Base-by-base conservation (phyloP, 139 green algal species). In the Chlamydomonas sphaeroides region DNA sequence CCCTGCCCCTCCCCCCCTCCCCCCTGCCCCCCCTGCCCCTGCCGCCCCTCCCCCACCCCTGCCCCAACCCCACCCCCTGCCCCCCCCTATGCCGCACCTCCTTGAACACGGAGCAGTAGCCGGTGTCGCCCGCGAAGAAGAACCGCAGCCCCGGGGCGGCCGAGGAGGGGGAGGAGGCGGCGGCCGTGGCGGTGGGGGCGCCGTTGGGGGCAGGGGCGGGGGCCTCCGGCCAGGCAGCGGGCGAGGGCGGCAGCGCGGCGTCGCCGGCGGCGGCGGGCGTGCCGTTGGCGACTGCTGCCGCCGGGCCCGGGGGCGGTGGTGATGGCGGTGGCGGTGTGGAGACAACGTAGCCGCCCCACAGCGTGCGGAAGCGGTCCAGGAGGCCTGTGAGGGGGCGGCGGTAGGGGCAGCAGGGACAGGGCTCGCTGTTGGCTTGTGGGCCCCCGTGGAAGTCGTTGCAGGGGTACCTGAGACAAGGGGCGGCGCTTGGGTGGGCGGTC, bases 81-180 rank as follows among this genome's bases (percentile, higher is more conserved):
- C n/a, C n/a, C n/a, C n/a, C n/a, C n/a, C n/a, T n/a, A n/a, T n/a
- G n/a, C n/a, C n/a, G n/a, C n/a, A n/a, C n/a, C n/a, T 56, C 85
- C 25, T 85, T 86, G 75, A 97, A 97, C 5, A 93, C 88, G 0
- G 85, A 59, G 69, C 86, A 92, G 76, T 96, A 96, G 15, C 92
- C 94, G 3, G 94, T 95, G 84, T 97, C 94, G 67, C 87, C 88
- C 15, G 89, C 92, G 87, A 97, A 97, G 83, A 86, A 97, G 85
- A 95, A 95, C 7, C 70, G 79, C 25, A 82, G 78, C 15, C 61
- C 56, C 23, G 79, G 38, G 23, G 39, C 48, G n/a, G 45, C 45
- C 10, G 45, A 20, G 49, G 49, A 17, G 17, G 76, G 25, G 65
- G 78, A 42, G 1, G 74, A 8, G 3, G 59, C 61, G 26, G 28